These are phyloP conservation scores for Naganishia albida DNA, from an alignment of 1,284 basidiomycete species.

Conservation along the genomic window DNA sequence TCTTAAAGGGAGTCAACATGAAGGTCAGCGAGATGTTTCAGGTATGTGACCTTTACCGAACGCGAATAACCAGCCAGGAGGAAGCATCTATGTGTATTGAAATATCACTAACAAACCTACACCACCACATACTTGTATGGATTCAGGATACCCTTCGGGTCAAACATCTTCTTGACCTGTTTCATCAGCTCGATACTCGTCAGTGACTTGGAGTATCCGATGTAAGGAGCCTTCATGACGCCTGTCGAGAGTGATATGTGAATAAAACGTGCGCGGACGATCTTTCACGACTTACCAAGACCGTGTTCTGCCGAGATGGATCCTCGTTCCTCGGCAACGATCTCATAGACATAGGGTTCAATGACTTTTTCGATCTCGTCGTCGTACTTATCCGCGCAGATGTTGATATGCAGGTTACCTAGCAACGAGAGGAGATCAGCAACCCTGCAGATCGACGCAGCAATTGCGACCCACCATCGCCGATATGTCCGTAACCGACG, in stretches of 20 bases:
- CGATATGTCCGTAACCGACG: conserved; percentile 93
- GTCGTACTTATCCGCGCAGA: conserved; percentile 81
- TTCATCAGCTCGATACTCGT: conserved; percentile 86
- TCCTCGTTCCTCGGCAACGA: conserved; percentile 70
- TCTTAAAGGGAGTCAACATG: not conserved
- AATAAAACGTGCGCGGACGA: not conserved
- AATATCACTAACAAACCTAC: not conserved
- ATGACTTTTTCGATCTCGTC: conserved; percentile 81
- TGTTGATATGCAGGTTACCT: conserved; percentile 95
- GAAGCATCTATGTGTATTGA: conserved; percentile 16
- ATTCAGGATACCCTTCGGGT: conserved; percentile 35
- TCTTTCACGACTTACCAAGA: conserved; percentile 54
- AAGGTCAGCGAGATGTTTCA: not conserved
- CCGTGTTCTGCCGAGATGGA: conserved; percentile 98
- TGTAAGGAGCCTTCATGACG: conserved; percentile 87
- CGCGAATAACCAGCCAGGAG: not conserved
- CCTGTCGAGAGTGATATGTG: conserved; percentile 50
- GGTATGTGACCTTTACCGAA: not conserved
- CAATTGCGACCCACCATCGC: conserved; percentile 69
- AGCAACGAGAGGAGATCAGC: conserved; percentile 8
- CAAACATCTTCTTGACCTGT: conserved; percentile 50
- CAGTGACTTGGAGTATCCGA: conserved; percentile 82
- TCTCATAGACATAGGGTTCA: conserved; percentile 94
- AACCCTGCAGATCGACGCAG: not conserved
- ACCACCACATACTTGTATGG: conserved; percentile 45